Evolutionary conservation across 1,284 basidiomycete genomes (phyloP), one percentile per base, ranked within the genome.

Genomic region (Ceratobasidium sp.): DNA sequence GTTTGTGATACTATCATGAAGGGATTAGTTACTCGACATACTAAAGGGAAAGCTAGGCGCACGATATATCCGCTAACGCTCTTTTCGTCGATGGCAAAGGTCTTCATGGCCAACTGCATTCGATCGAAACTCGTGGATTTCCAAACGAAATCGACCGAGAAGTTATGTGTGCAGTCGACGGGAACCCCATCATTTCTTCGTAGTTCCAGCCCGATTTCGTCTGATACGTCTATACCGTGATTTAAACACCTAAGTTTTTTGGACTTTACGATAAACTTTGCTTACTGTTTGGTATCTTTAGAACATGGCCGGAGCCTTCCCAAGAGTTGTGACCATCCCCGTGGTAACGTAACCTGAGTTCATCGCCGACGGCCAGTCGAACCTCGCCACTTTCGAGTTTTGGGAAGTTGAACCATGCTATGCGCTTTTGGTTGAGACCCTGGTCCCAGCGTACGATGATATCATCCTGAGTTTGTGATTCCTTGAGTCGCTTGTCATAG

Each of bases 61-160:
- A 96, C 95, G 77, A 99, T 99, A 82, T 98, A 99, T 4, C 96
- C 97, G 82, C 95, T 97, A 80, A 99, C 97, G 84, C 96, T 98
- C 88, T 98, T 98, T 85, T 99, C 97, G 81, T 99, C 97, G 31
- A 99, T 93, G 11, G 98, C 97, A 83, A 99, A 99, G 1, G 96
- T 98, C 88, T 98, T 98, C 96, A 99, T 98, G 0, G 98, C 98
- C 65, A 95, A 88, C 83, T 99, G 98, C 98, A 99, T 99, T 73
- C 98, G 90, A 83, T 99, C 97, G 81, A 99, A 99, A 82, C 96
- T 98, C 0, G 98, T 99, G 7, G 96, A 96, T 85, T 99, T 99
- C 98, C 98, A 99, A 17, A 99, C 96, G 82, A 99, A 99, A 83
- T 99, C 98, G 54, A 93, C 97, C 0, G 94, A 92, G 82, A 98